Conservation (phyloP, 768 basidiomycete species). For the Leccinellum albellum region DNA sequence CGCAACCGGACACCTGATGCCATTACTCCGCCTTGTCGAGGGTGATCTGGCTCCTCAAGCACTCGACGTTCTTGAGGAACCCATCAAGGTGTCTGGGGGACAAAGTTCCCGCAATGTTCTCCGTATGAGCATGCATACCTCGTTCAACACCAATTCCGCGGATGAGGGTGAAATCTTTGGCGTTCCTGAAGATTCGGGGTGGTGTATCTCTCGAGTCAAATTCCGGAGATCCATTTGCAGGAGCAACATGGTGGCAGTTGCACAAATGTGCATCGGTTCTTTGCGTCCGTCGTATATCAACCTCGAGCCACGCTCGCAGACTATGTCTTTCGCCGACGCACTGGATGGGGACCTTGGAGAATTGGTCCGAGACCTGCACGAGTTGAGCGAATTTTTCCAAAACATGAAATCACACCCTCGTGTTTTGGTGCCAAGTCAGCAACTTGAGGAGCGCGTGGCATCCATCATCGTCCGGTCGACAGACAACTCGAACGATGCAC, state of each 20-base stretch:
- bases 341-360: slow-evolving; percentile 70
- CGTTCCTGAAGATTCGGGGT: slow-evolving; percentile 76
- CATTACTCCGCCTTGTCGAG: slow-evolving; percentile 82
- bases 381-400: slow-evolving; percentile 72
- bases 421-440: slow-evolving; percentile 49
- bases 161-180: slow-evolving; percentile 77
- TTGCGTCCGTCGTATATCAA: slow-evolving; percentile 68
- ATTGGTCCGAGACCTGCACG: slow-evolving; percentile 72
- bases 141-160: slow-evolving; percentile 39
- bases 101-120: slow-evolving; percentile 82
- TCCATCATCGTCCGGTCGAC: slow-evolving; percentile 83
- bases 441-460: slow-evolving; percentile 73
- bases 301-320: slow-evolving; percentile 54
- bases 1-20: slow-evolving; percentile 88
- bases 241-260: slow-evolving; percentile 78
- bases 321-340: slow-evolving; percentile 33
- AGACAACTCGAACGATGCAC: slow-evolving; percentile 47
- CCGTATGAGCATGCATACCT: slow-evolving; percentile 82
- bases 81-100: slow-evolving; percentile 73
- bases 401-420: slow-evolving; percentile 34
- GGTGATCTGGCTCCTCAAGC: slow-evolving; percentile 83
- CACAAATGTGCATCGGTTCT: slow-evolving; percentile 75
- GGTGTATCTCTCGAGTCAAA: slow-evolving; percentile 76
- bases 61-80: slow-evolving; percentile 91
- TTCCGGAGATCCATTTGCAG: slow-evolving; percentile 60